Evolutionary conservation across 148 eudicot genomes (phyloP).

Genomic region (Polygonum aviculare): DNA sequence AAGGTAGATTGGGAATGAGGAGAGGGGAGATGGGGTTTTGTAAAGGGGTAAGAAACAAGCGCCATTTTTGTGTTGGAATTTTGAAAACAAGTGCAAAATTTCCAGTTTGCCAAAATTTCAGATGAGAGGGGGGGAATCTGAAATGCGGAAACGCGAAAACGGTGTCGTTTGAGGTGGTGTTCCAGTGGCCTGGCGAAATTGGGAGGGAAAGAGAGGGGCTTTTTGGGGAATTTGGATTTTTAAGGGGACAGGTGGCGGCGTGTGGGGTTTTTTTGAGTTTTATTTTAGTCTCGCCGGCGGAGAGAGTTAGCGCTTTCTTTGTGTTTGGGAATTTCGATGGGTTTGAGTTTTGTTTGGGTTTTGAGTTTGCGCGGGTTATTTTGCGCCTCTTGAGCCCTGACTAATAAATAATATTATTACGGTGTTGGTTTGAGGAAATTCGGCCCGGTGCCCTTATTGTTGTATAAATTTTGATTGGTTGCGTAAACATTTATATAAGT

Average conservation of each 20-base stretch:
- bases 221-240: not conserved
- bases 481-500: too few species aligned
- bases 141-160: not conserved
- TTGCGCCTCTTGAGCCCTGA: not conserved
- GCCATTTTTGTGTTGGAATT: constrained; percentile 8
- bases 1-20: constrained; percentile 4
- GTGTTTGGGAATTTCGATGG: not conserved
- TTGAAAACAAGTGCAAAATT: not conserved
- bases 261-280: not conserved
- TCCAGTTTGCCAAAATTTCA: not conserved
- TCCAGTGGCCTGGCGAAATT: not conserved
- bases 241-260: not conserved
- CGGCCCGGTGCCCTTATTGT: not conserved
- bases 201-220: not conserved
- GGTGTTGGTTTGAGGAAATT: not conserved
- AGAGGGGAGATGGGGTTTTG: not conserved
- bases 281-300: not conserved
- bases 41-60: not conserved
- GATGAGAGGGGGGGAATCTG: not conserved
- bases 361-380: not conserved
- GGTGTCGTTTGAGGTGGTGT: not conserved
- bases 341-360: not conserved
- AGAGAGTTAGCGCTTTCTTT: not conserved
- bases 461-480: not conserved
- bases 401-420: not conserved